A percentile compares a stretch with the other conserved stretches of the same genome.
phyloP scores from a whole-genome alignment of 2,329 filamentous ascomycete species.

The Phialocephala subalpina region DNA sequence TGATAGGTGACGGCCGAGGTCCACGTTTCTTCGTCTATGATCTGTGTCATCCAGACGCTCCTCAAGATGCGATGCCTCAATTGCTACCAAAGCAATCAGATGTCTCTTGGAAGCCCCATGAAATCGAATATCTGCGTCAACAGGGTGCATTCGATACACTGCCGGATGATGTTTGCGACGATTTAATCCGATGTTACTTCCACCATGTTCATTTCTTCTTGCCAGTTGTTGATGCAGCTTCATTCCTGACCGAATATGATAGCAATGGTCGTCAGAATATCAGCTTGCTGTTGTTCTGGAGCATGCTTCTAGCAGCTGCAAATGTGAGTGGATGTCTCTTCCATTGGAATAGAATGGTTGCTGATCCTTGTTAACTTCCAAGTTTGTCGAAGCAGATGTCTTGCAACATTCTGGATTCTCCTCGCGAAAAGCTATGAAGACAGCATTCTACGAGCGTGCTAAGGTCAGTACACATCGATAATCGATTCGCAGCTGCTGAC shows the following conservation, averaged over 20 bases:
- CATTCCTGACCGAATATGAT: constrained; percentile 41
- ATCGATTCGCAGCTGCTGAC: not conserved
- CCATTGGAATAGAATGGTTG: not conserved
- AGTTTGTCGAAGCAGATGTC: constrained; percentile 27
- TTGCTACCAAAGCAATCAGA: constrained; percentile 18
- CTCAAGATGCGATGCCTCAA: constrained; percentile 26
- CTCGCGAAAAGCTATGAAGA: constrained; percentile 47
- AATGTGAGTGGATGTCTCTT: constrained; percentile 39
- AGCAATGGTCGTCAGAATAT: constrained; percentile 39
- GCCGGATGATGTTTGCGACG: constrained; percentile 40
- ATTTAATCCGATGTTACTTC: constrained; percentile 47
- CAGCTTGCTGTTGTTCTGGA: constrained; percentile 49
- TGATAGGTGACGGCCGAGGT: constrained; percentile 24
- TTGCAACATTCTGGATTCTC: constrained; percentile 32
- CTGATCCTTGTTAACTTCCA: constrained; percentile 6
- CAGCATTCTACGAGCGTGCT: constrained; percentile 47
- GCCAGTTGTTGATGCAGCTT: constrained; percentile 38
- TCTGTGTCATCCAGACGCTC: constrained; percentile 26
- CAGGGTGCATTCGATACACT: constrained; percentile 47
- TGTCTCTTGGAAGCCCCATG: constrained; percentile 25
- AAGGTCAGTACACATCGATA: constrained; percentile 42
- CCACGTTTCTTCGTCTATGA: constrained; percentile 30
- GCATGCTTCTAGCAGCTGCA: constrained; percentile 44
- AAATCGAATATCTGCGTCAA: constrained; percentile 27
- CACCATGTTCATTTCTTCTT: constrained; percentile 48